Percentiles rank a stretch among this genome's conserved stretches.
These are phyloP conservation scores for Starmerella stigmatis DNA, from an alignment of 805 yeast species.

Conservation along the genomic window DNA sequence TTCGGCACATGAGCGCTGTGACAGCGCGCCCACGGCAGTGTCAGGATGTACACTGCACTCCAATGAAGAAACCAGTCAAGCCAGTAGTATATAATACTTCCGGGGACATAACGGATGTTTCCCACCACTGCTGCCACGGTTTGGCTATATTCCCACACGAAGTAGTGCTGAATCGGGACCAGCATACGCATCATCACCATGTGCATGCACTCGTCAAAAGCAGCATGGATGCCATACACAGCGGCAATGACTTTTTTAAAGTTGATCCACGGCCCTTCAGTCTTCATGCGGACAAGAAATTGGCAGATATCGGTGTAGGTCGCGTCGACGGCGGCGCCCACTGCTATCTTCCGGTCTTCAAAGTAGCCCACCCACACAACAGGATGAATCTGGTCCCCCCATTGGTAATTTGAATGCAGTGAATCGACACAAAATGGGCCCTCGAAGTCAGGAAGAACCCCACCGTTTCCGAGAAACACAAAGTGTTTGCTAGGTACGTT, in stretches of 20 bases:
- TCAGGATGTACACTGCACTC: neutral
- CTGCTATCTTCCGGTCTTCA: neutral
- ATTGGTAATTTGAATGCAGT: neutral
- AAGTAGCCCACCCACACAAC: conserved; percentile 2
- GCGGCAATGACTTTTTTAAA: neutral
- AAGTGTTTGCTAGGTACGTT: conserved; percentile 1
- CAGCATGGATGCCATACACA: too few species aligned
- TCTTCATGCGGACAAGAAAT: neutral
- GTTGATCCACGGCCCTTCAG: neutral
- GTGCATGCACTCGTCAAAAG: neutral
- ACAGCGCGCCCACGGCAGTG: too few species aligned
- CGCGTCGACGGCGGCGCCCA: neutral
- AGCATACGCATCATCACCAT: neutral
- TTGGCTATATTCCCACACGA: neutral
- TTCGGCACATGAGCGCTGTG: too few species aligned
- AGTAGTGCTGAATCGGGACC: neutral
- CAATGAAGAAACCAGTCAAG: neutral
- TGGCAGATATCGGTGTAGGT: conserved; percentile 1
- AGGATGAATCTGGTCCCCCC: neutral
- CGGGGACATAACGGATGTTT: neutral
- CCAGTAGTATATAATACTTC: neutral
- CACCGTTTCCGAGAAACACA: neutral
- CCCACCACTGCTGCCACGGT: neutral
- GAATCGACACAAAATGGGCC: conserved; percentile 1
- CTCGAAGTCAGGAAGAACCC: conserved; percentile 1